Evolutionary conservation across 305 asterid species (phyloP), one percentile per base, ranked within the genome.

Genomic region (Lippia alba): DNA sequence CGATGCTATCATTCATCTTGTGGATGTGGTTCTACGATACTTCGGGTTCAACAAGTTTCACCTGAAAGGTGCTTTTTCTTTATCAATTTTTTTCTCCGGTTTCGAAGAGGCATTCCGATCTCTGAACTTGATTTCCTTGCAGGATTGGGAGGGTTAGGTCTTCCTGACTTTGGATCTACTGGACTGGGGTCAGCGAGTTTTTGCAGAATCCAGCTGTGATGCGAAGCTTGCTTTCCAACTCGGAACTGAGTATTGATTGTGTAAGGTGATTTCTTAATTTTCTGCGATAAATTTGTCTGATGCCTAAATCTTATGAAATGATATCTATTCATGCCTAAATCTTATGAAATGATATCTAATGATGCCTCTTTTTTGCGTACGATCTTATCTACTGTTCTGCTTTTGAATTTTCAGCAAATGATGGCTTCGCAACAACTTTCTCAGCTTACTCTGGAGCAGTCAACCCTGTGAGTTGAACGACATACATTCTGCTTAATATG

Each of bases 161-260:
- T 82, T 58, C 87, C 89, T 61, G 87, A 76, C 24, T 65, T 79
- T 68, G 84, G 79, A 58, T 77, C 66, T 32, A 49, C 81, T 50
- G 85, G 86, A 58, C 56, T 69, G 74, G 74, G 75, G 75, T 76
- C 96, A 83, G 78, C n/a, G n/a, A n/a, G n/a, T 53, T 89, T 46
- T 46, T 85, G 88, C 91, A 85, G 79, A 85, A 82, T 69, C 96
- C 93, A 8, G 88, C 88, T 36, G 71, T 85, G 91, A 82, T 78
- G 85, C 91, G 80, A 60, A 86, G 80, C 81, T 69, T 85, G 76
- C 87, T 89, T 70, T 89, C 96, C 53, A 85, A 86, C 78, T 93
- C 91, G 81, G 85, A 86, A 66, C 93, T n/a, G 86, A 76, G 89
- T 86, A 80, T 36, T 36, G 41, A 36, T 4, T 36, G 9, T 36